A percentile compares a stretch with the other conserved stretches of the same genome.
phyloP scores from a whole-genome alignment of 345 rosid genomes.

The Eucalyptus sideroxylon region DNA sequence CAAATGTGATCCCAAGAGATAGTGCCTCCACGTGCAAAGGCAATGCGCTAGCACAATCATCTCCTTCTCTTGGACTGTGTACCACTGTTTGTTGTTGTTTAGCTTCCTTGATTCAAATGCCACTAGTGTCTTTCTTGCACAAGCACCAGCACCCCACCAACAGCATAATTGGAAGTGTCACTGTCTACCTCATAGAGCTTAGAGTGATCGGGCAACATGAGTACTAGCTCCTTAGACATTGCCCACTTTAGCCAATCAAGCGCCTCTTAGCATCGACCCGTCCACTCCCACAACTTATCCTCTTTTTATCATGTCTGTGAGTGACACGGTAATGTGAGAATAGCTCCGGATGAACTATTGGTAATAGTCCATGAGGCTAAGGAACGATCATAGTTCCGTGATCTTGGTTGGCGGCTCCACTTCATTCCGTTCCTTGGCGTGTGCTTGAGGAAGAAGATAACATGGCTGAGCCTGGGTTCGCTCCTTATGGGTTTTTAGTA shows the following conservation, averaged over 20 bases:
- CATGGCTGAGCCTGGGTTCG: neutral
- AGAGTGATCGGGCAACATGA: neutral
- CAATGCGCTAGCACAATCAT: fast-evolving
- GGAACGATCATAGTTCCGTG: neutral
- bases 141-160: neutral
- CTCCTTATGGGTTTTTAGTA: neutral
- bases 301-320: fast-evolving
- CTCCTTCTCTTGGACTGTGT: fast-evolving
- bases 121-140: neutral
- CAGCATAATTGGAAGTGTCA: neutral
- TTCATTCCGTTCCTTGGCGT: neutral
- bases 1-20: neutral
- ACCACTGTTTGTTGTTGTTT: fast-evolving
- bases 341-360: fast-evolving
- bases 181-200: neutral
- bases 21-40: neutral
- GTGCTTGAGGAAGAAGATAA: neutral
- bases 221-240: neutral
- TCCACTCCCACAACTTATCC: neutral
- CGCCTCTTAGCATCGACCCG: fast-evolving
- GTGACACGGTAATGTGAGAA: neutral
- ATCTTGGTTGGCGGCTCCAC: neutral
- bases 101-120: neutral
- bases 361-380: neutral
- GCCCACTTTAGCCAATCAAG: neutral